Percentiles rank a stretch among this genome's conserved stretches.
phyloP scores from a whole-genome alignment of 2,329 filamentous ascomycete genomes.

The Rhinocladiella mackenziei region DNA sequence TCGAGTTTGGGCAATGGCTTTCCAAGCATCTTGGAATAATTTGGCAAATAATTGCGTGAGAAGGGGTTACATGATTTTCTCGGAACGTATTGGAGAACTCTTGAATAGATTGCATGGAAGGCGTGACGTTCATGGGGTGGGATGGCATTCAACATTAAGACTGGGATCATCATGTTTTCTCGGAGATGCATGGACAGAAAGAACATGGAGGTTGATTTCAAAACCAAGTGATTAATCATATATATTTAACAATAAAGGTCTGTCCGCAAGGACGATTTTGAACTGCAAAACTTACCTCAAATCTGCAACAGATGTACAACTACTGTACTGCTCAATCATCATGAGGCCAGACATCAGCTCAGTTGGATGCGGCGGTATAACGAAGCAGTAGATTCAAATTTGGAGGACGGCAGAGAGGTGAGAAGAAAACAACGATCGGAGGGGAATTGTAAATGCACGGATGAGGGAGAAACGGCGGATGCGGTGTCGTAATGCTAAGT shows the following conservation, averaged over 20 bases:
- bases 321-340: background rate
- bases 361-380: background rate
- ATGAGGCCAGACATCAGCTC: conserved; percentile 9
- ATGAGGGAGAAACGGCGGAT: conserved; percentile 1
- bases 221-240: background rate
- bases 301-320: background rate
- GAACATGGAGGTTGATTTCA: background rate
- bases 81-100: no score
- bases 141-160: background rate
- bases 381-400: conserved; percentile 3
- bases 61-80: no score
- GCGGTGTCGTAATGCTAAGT: conserved; percentile 1
- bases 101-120: no score
- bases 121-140: background rate
- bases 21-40: no score
- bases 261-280: background rate
- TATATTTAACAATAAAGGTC: background rate
- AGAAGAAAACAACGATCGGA: background rate
- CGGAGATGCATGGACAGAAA: background rate
- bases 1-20: no score
- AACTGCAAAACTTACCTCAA: background rate
- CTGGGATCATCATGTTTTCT: no score
- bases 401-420: conserved; percentile 4
- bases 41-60: no score
- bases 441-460: background rate